Evolutionary conservation across 768 basidiomycete genomes (phyloP).

Genomic region (Trametes coccinea): DNA sequence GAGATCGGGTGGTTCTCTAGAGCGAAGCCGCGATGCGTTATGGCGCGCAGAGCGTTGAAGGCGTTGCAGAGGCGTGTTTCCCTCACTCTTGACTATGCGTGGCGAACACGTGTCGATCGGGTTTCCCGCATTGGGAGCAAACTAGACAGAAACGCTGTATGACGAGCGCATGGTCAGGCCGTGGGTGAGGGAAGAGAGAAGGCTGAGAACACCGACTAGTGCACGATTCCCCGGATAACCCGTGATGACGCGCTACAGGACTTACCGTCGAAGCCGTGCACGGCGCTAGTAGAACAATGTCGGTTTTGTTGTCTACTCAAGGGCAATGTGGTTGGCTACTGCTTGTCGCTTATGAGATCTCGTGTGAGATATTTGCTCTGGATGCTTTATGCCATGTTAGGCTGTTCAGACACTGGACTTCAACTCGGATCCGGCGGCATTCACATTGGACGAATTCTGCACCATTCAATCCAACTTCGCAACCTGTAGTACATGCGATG

Average conservation of each 20-base stretch:
- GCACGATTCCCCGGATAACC: neutral
- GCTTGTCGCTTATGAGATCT: no score
- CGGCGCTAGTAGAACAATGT: neutral
- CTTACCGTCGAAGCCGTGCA: neutral
- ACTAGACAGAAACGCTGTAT: conserved; percentile 1
- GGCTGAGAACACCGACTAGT: neutral
- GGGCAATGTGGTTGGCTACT: no score
- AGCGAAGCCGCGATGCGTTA: conserved; percentile 16
- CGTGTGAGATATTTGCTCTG: no score
- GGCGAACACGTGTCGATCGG: conserved; percentile 26
- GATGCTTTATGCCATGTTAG: no score
- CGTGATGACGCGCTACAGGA: conserved; percentile 1
- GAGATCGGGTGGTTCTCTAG: conserved; percentile 19
- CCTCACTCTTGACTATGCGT: conserved; percentile 15
- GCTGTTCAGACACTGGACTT: no score
- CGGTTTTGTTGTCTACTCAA: no score
- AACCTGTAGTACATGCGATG: no score
- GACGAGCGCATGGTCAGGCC: neutral
- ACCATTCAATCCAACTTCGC: no score
- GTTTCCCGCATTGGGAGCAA: conserved; percentile 1
- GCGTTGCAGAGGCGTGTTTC: conserved; percentile 27
- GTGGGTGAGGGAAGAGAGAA: neutral
- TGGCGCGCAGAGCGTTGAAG: conserved; percentile 10
- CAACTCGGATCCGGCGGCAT: no score
- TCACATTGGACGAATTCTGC: no score